Evolutionary conservation across 1,284 basidiomycete species (phyloP), one percentile per base, ranked within the genome.

Genomic region (Leccinum pachyderme): DNA sequence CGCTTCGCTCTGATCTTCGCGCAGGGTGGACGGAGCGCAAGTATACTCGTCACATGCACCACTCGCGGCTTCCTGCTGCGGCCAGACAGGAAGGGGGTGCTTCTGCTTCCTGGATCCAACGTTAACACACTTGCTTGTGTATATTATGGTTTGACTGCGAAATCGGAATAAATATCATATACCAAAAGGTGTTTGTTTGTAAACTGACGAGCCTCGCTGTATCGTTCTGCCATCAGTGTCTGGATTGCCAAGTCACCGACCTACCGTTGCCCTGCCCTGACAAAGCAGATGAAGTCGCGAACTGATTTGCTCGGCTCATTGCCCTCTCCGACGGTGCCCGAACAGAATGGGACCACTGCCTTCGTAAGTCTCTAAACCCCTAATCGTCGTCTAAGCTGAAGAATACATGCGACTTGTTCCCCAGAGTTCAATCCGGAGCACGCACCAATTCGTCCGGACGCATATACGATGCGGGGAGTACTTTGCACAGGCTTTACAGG

Each of bases 401-500:
- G 58, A 5, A 47, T 55, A 44, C 45, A 59, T 29, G 65, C 59
- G 5, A 59, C 27, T 47, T 56, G 51, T 46, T 0, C 39, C 22
- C 13, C 48, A 71, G 53, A 66, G 0, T 81, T 84, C 0, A 86
- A 85, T 63, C 78, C 81, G 0, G 78, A 81, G 9, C 86, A 82
- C 60, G 63, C 84, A 0, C 91, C 93, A 0, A 80, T 95, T 44
- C 92, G 89, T 31, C 89, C 90, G 2, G 65, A 69, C 27, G 59
- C 54, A 12, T 65, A 68, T 0, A 18, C 18, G 18, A 18, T 18
- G 18, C 18, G 74, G 82, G 7, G 75, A 75, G 0, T 95, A 82
- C 76, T 95, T 95, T 68, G 71, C 77, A 0, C 82, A 91, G 59
- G 92, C 93, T 2, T 74, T 86, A 7, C 86, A 92, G 63, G 85